A percentile compares a stretch with the other conserved stretches of the same genome.
Conservation (phyloP, 2,329 filamentous ascomycete species). For the Calonectria montana region DNA sequence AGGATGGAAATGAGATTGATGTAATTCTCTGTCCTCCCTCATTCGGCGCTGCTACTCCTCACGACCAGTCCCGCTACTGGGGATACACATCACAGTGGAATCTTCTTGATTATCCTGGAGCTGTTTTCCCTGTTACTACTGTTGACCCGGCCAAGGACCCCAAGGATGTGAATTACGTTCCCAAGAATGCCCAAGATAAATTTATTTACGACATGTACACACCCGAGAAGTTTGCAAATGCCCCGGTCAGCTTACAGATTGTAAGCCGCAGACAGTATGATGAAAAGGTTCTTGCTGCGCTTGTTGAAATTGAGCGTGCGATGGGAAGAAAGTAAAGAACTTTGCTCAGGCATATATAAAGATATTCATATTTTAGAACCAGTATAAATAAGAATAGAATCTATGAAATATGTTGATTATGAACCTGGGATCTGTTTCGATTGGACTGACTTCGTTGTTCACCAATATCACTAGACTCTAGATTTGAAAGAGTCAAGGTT, state of each 20-base stretch:
- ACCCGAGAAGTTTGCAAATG: constrained; percentile 39
- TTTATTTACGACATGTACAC: constrained; percentile 44
- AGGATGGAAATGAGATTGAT: constrained; percentile 58
- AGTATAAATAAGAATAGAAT: background rate
- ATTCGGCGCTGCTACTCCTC: constrained; percentile 60
- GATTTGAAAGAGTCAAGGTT: too few relatives aligned
- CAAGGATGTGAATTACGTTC: constrained; percentile 38
- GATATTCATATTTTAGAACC: background rate
- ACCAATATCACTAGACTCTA: too few relatives aligned
- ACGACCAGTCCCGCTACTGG: constrained; percentile 64
- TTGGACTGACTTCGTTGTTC: too few relatives aligned
- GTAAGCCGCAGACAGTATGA: constrained; percentile 45
- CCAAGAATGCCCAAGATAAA: constrained; percentile 43
- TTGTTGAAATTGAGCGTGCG: constrained; percentile 39
- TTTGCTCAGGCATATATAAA: background rate
- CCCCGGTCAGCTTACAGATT: constrained; percentile 44
- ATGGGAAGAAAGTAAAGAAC: constrained; percentile 30
- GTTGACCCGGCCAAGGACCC: constrained; percentile 42
- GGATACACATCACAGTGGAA: constrained; percentile 77
- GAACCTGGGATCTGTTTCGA: too few relatives aligned
- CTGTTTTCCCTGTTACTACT: constrained; percentile 67
- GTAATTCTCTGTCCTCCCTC: constrained; percentile 71
- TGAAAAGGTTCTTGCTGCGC: constrained; percentile 45
- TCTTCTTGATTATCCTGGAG: constrained; percentile 72
- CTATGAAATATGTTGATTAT: background rate